A percentile compares a stretch with the other conserved stretches of the same genome.
These are phyloP conservation scores for Simmondsia chinensis DNA, from an alignment of 148 eudicot species.

Conservation along the genomic window DNA sequence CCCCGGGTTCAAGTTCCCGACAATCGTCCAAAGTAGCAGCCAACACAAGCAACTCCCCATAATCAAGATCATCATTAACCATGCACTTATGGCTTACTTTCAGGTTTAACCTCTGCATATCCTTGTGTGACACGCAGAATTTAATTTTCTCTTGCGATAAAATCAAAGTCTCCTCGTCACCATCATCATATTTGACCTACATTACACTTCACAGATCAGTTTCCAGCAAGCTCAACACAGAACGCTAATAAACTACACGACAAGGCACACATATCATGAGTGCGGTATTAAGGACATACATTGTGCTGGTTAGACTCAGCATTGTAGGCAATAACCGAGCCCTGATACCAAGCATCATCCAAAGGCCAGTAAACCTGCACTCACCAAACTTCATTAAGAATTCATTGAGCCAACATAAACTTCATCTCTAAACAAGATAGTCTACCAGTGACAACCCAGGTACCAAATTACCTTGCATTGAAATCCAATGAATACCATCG, in stretches of 20 bases:
- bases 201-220: conserved; percentile 6
- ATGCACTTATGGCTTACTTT: conserved; percentile 26
- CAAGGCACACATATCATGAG: neutral
- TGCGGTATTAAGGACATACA: conserved; percentile 32
- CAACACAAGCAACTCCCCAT: conserved; percentile 64
- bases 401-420: neutral
- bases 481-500: conserved; percentile 55
- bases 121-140: conserved; percentile 52
- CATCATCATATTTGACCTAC: conserved; percentile 77
- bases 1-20: conserved; percentile 79
- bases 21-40: conserved; percentile 87
- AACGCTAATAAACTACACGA: neutral
- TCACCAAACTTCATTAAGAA: neutral
- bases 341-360: conserved; percentile 82
- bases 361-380: conserved; percentile 94
- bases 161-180: conserved; percentile 57
- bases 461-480: conserved; percentile 66
- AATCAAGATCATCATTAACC: conserved; percentile 52
- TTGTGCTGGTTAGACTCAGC: conserved; percentile 42
- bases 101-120: conserved; percentile 52
- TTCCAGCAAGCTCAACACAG: neutral
- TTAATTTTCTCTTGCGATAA: conserved; percentile 57
- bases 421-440: neutral
- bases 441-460: neutral
- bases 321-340: conserved; percentile 39